phyloP scores from a whole-genome alignment of 768 basidiomycete species.

The Gautieria morchelliformis region DNA sequence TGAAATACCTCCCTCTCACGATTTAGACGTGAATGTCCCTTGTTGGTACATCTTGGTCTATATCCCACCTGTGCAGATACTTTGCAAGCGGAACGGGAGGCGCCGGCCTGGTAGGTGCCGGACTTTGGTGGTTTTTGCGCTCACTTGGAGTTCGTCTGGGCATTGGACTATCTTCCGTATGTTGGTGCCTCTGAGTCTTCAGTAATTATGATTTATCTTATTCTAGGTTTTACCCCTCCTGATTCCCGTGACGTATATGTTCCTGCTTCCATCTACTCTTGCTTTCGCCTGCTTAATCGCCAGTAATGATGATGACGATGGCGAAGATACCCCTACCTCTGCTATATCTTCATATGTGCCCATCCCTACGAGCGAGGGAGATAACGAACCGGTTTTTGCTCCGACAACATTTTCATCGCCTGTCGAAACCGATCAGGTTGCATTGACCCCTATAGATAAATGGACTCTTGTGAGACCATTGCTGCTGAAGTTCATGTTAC shows the following conservation, averaged over 20 bases:
- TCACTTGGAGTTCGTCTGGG: conserved; percentile 75
- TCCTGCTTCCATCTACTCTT: conserved; percentile 59
- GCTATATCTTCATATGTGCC: conserved; percentile 21
- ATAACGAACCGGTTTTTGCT: conserved; percentile 7
- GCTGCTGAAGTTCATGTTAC: conserved; percentile 81
- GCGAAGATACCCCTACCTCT: neutral
- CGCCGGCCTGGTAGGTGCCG: conserved; percentile 87
- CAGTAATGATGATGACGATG: conserved; percentile 29
- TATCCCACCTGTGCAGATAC: conserved; percentile 38
- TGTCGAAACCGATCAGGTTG: conserved; percentile 32
- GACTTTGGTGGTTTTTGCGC: conserved; percentile 90
- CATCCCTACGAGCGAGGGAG: conserved; percentile 26
- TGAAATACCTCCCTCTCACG: neutral
- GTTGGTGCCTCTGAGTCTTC: conserved; percentile 17
- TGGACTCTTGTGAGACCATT: conserved; percentile 74
- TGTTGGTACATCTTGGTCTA: neutral
- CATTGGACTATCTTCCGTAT: conserved; percentile 73
- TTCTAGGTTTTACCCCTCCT: conserved; percentile 70
- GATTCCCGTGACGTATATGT: conserved; percentile 67
- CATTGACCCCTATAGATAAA: conserved; percentile 67
- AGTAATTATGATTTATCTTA: neutral
- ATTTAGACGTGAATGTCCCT: neutral
- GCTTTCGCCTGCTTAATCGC: conserved; percentile 37
- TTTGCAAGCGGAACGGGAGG: conserved; percentile 94
- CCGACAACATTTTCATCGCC: neutral